Evolutionary conservation across 208 protist genomes (phyloP).

Genomic region (Leishmania martiniquensis): DNA sequence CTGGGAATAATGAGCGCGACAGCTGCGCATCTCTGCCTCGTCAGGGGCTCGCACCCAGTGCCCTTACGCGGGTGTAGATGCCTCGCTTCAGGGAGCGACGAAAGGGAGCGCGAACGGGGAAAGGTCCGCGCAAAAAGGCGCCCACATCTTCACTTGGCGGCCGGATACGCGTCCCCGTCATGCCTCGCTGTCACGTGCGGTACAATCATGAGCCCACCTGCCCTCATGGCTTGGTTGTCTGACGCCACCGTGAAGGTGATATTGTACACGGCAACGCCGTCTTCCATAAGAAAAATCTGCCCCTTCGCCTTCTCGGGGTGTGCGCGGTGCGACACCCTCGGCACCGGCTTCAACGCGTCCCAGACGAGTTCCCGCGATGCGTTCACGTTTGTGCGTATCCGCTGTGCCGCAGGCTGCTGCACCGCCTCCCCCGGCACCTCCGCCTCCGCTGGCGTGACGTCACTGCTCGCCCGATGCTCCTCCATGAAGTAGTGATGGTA

Average conservation of each 20-base stretch:
- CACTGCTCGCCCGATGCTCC: not conserved
- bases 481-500: conserved; percentile 11
- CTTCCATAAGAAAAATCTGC: not conserved
- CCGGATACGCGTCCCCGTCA: not conserved
- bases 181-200: no score
- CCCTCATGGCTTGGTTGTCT: no score
- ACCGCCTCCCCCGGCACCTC: not conserved
- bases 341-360: not conserved
- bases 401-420: conserved; percentile 1
- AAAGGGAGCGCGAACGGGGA: no score
- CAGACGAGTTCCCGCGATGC: not conserved
- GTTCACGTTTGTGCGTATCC: not conserved
- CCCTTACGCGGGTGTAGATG: no score
- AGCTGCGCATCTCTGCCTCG: no score
- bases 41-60: no score
- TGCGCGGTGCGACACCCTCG: not conserved
- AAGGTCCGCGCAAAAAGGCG: no score
- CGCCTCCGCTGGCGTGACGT: not conserved
- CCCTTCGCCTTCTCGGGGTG: not conserved
- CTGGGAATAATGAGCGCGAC: no score
- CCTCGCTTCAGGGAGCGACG: no score
- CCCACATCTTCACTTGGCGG: not conserved
- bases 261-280: conserved; percentile 11
- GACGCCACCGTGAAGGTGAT: not conserved
- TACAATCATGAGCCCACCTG: not conserved